Percentiles rank a stretch among this genome's conserved stretches.
Evolutionary conservation across 768 basidiomycete species (phyloP).

Genomic region (Calocera viscosa): DNA sequence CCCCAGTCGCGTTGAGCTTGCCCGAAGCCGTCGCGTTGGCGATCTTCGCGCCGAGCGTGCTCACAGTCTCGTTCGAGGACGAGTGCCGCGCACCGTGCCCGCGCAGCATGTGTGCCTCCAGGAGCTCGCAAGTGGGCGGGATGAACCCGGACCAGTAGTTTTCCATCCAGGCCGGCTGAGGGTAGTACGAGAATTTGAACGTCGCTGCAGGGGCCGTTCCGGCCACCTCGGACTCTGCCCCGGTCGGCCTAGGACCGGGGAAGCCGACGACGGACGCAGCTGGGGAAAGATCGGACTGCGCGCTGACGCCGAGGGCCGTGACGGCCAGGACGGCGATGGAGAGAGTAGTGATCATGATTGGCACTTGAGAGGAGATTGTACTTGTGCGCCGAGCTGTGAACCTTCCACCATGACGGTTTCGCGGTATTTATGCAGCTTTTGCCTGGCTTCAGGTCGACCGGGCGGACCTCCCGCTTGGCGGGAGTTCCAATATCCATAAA

Average conservation of each 20-base stretch:
- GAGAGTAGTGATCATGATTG: background rate
- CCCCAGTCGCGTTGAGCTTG: background rate
- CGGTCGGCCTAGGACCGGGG: constrained; percentile 43
- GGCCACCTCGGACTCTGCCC: constrained; percentile 60
- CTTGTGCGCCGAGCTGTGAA: no score
- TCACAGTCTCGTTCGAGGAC: background rate
- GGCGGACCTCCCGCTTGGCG: no score
- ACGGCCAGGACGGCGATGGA: no score
- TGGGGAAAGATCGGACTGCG: constrained; percentile 28
- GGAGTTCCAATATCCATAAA: no score
- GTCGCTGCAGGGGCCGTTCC: constrained; percentile 57
- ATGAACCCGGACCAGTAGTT: background rate
- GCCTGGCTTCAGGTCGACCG: no score
- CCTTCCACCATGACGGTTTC: no score
- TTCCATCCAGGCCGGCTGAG: background rate
- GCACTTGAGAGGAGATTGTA: background rate
- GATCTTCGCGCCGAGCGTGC: background rate
- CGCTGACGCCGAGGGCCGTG: background rate
- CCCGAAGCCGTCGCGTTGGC: constrained; percentile 9
- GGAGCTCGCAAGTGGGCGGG: background rate
- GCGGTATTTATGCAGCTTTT: background rate
- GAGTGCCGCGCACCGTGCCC: constrained; percentile 4
- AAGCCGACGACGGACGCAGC: constrained; percentile 35
- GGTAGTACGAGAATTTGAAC: constrained; percentile 44
- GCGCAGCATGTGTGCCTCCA: constrained; percentile 5